Evolutionary conservation across 1,139 yeast genomes (phyloP).

Genomic region (Arxiozyma slooffiae): DNA sequence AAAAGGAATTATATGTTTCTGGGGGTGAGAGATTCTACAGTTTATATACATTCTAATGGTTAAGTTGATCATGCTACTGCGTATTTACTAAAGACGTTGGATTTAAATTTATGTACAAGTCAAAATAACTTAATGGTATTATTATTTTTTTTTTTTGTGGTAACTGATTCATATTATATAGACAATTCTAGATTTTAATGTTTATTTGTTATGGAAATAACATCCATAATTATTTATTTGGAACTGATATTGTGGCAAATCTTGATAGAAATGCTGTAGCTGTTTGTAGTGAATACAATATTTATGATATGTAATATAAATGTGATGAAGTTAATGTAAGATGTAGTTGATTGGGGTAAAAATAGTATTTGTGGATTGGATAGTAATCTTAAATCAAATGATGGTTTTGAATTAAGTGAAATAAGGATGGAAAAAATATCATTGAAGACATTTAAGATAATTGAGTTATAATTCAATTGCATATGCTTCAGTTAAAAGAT

Average conservation of each 20-base stretch:
- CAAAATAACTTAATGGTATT: constrained; percentile 23
- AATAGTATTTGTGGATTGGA: constrained; percentile 88
- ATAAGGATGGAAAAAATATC: too few species aligned
- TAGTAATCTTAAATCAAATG: constrained; percentile 6
- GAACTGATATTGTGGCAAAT: constrained; percentile 2
- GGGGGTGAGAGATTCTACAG: constrained; percentile 28
- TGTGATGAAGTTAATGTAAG: constrained; percentile 18
- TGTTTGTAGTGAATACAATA: constrained; percentile 84
- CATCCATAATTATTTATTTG: constrained; percentile 51
- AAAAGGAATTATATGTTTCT: constrained; percentile 14
- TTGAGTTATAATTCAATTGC: background rate
- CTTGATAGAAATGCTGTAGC: constrained; percentile 25
- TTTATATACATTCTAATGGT: constrained; percentile 10
- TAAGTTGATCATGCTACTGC: constrained; percentile 28
- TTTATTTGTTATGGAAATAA: constrained; percentile 59
- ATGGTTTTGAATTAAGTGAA: background rate
- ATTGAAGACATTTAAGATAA: background rate
- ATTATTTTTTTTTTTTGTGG: constrained; percentile 90
- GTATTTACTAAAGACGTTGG: constrained; percentile 16
- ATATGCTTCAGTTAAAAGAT: background rate
- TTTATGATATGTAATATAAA: constrained; percentile 33
- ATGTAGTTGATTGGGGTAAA: constrained; percentile 99
- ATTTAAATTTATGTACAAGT: constrained; percentile 7
- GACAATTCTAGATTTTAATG: constrained; percentile 6
- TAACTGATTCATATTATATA: constrained; percentile 50